These are phyloP conservation scores for Colletotrichum cereale DNA, from an alignment of 2,329 filamentous ascomycete genomes.

Conservation along the genomic window DNA sequence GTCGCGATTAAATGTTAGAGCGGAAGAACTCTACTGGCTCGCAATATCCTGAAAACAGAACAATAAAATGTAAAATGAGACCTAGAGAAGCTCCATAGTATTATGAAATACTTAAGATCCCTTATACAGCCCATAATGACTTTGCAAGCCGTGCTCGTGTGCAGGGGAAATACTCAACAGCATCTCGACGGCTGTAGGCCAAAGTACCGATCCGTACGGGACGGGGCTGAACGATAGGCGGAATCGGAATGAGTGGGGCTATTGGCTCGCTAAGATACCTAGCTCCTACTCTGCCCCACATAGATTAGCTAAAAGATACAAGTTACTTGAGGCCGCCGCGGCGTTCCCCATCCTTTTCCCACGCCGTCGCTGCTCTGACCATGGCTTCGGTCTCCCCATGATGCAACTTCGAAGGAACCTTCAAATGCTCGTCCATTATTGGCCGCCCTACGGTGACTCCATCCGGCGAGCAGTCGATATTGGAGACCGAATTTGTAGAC, in stretches of 20 bases:
- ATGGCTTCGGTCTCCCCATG: constrained; percentile 12
- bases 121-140: too few species aligned
- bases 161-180: too few species aligned
- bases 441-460: constrained; percentile 17
- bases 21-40: accelerated
- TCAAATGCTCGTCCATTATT: constrained; percentile 1
- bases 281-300: neutral
- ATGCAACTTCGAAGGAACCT: constrained; percentile 10
- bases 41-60: too few species aligned
- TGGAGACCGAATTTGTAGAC: neutral
- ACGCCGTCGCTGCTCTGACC: constrained; percentile 7
- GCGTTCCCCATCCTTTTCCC: constrained; percentile 5
- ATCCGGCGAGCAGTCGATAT: neutral
- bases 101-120: too few species aligned
- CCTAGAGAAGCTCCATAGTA: too few species aligned
- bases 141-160: neutral
- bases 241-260: neutral
- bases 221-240: constrained; percentile 32
- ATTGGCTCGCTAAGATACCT: constrained; percentile 13
- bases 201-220: constrained; percentile 3
- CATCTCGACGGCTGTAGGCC: neutral
- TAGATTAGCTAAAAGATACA: constrained; percentile 11
- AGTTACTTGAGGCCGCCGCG: constrained; percentile 39
- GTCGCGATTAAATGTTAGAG: constrained; percentile 28
- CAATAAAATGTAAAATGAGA: too few species aligned